Percentiles rank a stretch among this genome's conserved stretches.
Evolutionary conservation across 139 green algal genomes (phyloP).

Genomic region (Coccomyxa sp.): DNA sequence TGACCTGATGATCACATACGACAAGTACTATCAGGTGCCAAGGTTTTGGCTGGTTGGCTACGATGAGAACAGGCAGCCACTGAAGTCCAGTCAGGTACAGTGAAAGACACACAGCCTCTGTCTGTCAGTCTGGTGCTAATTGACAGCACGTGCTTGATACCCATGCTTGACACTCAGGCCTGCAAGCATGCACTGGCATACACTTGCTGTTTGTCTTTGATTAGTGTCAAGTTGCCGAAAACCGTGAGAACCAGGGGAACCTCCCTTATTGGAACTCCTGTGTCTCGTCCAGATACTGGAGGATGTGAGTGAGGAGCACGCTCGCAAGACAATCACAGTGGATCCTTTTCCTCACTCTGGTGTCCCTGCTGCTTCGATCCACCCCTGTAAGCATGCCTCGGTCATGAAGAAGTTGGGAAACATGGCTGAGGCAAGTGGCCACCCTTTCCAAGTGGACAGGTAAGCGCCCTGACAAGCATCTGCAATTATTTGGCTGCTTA

Average conservation of each 20-base stretch:
- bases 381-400: constrained; percentile 83
- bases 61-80: constrained; percentile 59
- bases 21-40: constrained; percentile 86
- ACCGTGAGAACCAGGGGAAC: background rate
- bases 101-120: background rate
- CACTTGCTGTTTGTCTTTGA: background rate
- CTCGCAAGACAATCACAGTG: constrained; percentile 84
- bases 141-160: too few relatives aligned
- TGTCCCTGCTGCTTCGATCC: constrained; percentile 70
- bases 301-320: constrained; percentile 81
- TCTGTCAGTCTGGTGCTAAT: too few relatives aligned
- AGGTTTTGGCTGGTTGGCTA: constrained; percentile 87
- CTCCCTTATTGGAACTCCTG: background rate
- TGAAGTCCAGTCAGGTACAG: constrained; percentile 21
- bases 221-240: background rate
- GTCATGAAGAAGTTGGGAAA: constrained; percentile 77
- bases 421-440: constrained; percentile 35
- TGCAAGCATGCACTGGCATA: background rate
- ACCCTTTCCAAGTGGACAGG: constrained; percentile 66
- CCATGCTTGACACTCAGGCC: background rate
- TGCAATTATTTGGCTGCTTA: too few relatives aligned
- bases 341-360: constrained; percentile 78
- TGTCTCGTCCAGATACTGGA: constrained; percentile 62
- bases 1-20: constrained; percentile 89
- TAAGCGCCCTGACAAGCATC: too few relatives aligned